Evolutionary conservation across 2,329 filamentous ascomycete species (phyloP).

Genomic region (Penicillium crustosum): DNA sequence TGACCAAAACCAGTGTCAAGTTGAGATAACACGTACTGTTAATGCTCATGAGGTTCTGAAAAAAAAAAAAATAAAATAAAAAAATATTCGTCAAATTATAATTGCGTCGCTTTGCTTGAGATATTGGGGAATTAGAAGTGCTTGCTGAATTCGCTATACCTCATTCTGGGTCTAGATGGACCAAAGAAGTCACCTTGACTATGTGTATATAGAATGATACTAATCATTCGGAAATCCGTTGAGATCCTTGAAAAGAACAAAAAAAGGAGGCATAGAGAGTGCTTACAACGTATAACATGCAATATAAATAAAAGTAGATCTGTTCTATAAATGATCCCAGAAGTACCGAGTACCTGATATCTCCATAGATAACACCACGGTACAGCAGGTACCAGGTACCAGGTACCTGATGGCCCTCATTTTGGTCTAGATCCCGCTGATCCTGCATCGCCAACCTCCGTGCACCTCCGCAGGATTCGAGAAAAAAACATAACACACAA

Average conservation of each 20-base stretch:
- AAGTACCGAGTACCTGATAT: background rate
- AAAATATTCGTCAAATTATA: background rate
- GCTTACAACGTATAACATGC: background rate
- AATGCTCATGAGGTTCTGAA: background rate
- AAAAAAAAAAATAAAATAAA: too few relatives aligned
- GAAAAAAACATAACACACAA: background rate
- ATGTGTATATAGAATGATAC: background rate
- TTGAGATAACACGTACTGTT: background rate
- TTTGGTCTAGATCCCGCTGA: slow-evolving; percentile 27
- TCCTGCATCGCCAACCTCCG: slow-evolving; percentile 14
- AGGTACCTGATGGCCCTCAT: background rate
- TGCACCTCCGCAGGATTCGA: slow-evolving; percentile 4
- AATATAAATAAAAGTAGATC: background rate
- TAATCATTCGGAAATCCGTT: background rate
- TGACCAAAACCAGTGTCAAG: background rate
- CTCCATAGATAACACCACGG: background rate
- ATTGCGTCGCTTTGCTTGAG: background rate
- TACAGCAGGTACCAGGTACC: background rate
- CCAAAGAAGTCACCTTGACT: background rate
- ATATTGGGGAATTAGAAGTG: background rate
- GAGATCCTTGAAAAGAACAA: background rate
- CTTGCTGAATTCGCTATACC: background rate
- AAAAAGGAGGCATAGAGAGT: background rate
- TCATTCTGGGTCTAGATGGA: background rate
- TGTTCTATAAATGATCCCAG: background rate